Evolutionary conservation across 352 stramenopile genomes (phyloP), one percentile per base, ranked within the genome.

Genomic region (Pythium guiyangense): DNA sequence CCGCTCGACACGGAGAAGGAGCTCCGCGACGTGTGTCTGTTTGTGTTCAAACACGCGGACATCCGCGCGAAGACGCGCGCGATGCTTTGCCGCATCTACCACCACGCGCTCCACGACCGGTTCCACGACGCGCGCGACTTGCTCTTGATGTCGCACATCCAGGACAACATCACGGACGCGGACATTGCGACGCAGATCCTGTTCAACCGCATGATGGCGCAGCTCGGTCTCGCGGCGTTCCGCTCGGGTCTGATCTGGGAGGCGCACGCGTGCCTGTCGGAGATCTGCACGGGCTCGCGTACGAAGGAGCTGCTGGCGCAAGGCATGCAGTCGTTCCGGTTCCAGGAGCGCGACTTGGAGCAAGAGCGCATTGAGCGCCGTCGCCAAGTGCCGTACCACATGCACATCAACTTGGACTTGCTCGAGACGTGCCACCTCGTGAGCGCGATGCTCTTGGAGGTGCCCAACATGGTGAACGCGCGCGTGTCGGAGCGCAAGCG

Each of bases 331-430:
- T 78, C 86, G 71, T 83, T 98, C 90, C 77, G 90, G 26, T 87
- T 83, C 64, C 77, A 87, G 64, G 96, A 99, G 65, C 97, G 97
- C 63, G 97, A 96, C 67, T 73, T 91, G 6, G 96, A 99, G 65
- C 90, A 99, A 74, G 97, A 99, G 74, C 98, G 98, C 54, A 81
- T 96, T 9, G 97, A 99, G 71, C 96, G 96, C 54, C 92, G 97
- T 73, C 85, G 97, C 46, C 93, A 98, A 67, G 84, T 99, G 55
- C 97, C 97, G 31, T 99, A 98, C 80, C 97, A 99, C 79, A 98
- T 99, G 90, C 97, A 99, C 79, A 98, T 99, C 69, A 99, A 99
- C 73, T 74, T 99, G 20, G 97, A 99, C 67, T 67, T 99, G 60
- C 78, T 99, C 35, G 97, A 99, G 71, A 96, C 91, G 55, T 98